Evolutionary conservation across 1,139 yeast species (phyloP).

Genomic region (Protomyces pachydermus): DNA sequence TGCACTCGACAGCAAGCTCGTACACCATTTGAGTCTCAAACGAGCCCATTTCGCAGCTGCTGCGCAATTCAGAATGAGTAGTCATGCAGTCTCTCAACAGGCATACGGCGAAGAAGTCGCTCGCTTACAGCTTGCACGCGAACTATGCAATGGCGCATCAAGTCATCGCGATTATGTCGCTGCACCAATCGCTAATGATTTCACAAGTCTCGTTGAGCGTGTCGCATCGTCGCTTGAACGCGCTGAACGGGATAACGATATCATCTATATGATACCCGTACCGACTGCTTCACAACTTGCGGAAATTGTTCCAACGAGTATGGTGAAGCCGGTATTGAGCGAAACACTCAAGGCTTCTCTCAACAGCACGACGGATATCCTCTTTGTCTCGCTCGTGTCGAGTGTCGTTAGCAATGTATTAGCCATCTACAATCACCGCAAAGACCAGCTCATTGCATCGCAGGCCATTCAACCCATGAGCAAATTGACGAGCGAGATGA

Average conservation of each 20-base stretch:
- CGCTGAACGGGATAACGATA: constrained; percentile 74
- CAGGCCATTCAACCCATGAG: constrained; percentile 52
- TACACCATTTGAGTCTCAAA: constrained; percentile 56
- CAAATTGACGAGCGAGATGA: constrained; percentile 47
- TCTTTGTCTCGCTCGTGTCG: constrained; percentile 62
- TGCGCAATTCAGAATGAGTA: constrained; percentile 58
- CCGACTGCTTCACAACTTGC: constrained; percentile 49
- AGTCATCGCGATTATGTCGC: constrained; percentile 44
- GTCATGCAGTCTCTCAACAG: constrained; percentile 47
- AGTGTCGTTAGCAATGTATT: constrained; percentile 61
- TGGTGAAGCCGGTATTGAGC: constrained; percentile 52
- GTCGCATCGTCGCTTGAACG: constrained; percentile 48
- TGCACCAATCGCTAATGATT: constrained; percentile 46
- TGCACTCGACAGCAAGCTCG: constrained; percentile 49
- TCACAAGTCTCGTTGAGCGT: constrained; percentile 47
- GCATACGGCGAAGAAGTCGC: constrained; percentile 71
- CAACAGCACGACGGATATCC: constrained; percentile 7
- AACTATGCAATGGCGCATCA: constrained; percentile 41
- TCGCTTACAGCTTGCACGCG: constrained; percentile 47
- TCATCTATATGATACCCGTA: constrained; percentile 64
- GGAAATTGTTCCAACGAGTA: constrained; percentile 48
- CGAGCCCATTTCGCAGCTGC: constrained; percentile 64
- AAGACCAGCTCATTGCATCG: constrained; percentile 51
- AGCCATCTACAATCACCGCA: constrained; percentile 64
- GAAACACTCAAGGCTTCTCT: constrained; percentile 41